A percentile compares a stretch with the other conserved stretches of the same genome.
Conservation (phyloP, 2,329 filamentous ascomycete genomes). For the Alternaria ventricosa region DNA sequence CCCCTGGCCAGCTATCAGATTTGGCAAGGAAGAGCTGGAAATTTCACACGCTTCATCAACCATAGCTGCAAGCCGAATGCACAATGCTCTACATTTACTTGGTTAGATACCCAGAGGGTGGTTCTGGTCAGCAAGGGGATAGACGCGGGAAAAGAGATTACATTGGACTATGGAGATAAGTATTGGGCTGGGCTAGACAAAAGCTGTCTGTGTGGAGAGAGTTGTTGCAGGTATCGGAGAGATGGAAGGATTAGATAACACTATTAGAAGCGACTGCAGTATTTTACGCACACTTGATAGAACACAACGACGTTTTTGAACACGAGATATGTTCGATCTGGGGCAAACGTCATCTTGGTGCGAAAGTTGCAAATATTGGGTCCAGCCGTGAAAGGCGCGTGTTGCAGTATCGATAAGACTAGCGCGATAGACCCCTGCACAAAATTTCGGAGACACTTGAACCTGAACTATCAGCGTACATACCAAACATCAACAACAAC, state of each 20-base stretch:
- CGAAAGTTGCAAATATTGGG: background rate
- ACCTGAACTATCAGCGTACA: background rate
- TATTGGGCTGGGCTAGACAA: constrained; percentile 66
- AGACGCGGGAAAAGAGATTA: constrained; percentile 61
- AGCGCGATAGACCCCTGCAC: constrained; percentile 26
- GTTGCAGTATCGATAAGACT: constrained; percentile 36
- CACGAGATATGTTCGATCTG: background rate
- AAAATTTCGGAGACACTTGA: constrained; percentile 32
- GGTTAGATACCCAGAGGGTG: constrained; percentile 62
- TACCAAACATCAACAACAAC: constrained; percentile 5
- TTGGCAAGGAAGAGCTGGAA: constrained; percentile 63
- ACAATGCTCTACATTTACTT: constrained; percentile 64
- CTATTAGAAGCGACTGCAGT: background rate
- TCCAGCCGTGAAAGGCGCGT: background rate
- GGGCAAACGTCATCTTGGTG: background rate
- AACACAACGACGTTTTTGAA: background rate
- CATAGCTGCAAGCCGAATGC: constrained; percentile 65
- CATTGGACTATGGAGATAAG: constrained; percentile 64
- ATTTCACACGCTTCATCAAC: constrained; percentile 66
- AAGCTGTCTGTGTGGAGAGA: constrained; percentile 61
- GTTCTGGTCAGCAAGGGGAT: constrained; percentile 64
- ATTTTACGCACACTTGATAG: background rate
- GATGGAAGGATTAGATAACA: background rate
- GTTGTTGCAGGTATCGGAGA: constrained; percentile 57
- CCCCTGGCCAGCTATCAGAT: constrained; percentile 65